Evolutionary conservation across 2,329 filamentous ascomycete species (phyloP).

Genomic region (Fusarium sp.): DNA sequence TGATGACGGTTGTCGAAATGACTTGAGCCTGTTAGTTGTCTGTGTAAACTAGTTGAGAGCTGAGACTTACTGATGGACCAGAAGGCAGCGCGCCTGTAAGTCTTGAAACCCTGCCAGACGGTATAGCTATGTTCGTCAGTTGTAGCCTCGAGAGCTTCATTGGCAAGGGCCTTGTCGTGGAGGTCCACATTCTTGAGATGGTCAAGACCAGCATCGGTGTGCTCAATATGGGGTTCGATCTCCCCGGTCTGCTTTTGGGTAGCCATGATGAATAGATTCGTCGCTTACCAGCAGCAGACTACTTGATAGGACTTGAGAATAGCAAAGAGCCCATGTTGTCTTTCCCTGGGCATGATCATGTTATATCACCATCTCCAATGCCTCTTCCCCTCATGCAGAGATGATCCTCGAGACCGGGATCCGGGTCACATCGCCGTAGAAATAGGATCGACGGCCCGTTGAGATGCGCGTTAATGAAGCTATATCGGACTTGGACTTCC

Average conservation of each 20-base stretch:
- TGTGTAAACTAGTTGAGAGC: not conserved
- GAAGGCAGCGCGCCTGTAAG: conserved; percentile 54
- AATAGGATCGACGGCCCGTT: conserved; percentile 44
- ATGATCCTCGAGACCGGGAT: not conserved
- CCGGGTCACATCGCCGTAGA: conserved; percentile 11
- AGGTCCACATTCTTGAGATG: conserved; percentile 49
- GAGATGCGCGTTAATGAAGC: conserved; percentile 6
- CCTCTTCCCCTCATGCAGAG: conserved; percentile 20
- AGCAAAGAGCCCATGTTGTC: not conserved
- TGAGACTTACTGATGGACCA: conserved; percentile 53
- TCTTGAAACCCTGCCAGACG: conserved; percentile 51
- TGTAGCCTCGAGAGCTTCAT: conserved; percentile 51
- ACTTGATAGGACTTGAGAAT: not conserved
- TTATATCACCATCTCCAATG: conserved; percentile 17
- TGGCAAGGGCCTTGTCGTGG: conserved; percentile 52
- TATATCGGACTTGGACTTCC: not conserved
- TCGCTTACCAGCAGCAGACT: conserved; percentile 13
- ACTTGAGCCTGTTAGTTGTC: conserved; percentile 38
- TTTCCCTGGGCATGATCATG: not conserved
- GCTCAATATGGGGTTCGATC: conserved; percentile 46
- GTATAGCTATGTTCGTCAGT: conserved; percentile 52
- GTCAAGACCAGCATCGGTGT: conserved; percentile 44
- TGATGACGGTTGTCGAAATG: conserved; percentile 60
- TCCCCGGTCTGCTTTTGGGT: conserved; percentile 35
- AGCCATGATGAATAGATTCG: conserved; percentile 28